These are phyloP conservation scores for Persicaria tinctoria DNA, from an alignment of 148 eudicot genomes.

Conservation along the genomic window DNA sequence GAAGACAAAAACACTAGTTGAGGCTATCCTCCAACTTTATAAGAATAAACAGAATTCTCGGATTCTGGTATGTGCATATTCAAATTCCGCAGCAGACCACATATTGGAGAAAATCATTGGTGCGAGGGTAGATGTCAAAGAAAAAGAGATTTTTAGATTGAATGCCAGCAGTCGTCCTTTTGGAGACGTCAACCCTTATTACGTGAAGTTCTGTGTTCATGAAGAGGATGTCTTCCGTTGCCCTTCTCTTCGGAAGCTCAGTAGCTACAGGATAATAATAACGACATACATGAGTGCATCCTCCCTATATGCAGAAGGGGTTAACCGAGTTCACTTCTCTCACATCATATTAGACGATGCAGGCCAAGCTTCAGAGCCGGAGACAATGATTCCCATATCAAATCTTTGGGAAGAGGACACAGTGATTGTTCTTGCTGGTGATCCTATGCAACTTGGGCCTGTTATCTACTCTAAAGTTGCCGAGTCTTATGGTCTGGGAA, in stretches of 20 bases:
- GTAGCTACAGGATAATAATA: constrained; percentile 45
- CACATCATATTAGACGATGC: constrained; percentile 90
- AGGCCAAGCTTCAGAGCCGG: constrained; percentile 98
- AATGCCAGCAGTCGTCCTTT: constrained; percentile 69
- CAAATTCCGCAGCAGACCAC: constrained; percentile 90
- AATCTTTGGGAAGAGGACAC: constrained; percentile 41
- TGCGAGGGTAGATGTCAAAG: constrained; percentile 16
- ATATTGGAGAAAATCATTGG: constrained; percentile 49
- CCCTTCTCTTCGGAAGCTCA: constrained; percentile 35
- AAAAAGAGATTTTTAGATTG: constrained; percentile 56
- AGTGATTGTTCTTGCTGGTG: constrained; percentile 89
- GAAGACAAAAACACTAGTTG: constrained; percentile 76
- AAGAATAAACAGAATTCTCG: constrained; percentile 17
- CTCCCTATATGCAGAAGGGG: constrained; percentile 59
- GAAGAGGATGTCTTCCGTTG: constrained; percentile 50
- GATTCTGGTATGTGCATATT: constrained; percentile 81
- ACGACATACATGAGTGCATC: constrained; percentile 74
- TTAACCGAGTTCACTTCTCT: constrained; percentile 58
- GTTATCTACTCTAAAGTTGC: constrained; percentile 65
- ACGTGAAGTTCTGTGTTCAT: constrained; percentile 33
- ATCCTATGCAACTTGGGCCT: constrained; percentile 89
- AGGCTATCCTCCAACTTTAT: constrained; percentile 70
- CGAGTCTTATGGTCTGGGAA: constrained; percentile 55
- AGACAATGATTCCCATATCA: constrained; percentile 85
- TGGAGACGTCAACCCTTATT: constrained; percentile 53